A percentile compares a stretch with the other conserved stretches of the same genome.
phyloP scores from a whole-genome alignment of 2,329 filamentous ascomycete species.

The Mycosphaerelloides madeirae region DNA sequence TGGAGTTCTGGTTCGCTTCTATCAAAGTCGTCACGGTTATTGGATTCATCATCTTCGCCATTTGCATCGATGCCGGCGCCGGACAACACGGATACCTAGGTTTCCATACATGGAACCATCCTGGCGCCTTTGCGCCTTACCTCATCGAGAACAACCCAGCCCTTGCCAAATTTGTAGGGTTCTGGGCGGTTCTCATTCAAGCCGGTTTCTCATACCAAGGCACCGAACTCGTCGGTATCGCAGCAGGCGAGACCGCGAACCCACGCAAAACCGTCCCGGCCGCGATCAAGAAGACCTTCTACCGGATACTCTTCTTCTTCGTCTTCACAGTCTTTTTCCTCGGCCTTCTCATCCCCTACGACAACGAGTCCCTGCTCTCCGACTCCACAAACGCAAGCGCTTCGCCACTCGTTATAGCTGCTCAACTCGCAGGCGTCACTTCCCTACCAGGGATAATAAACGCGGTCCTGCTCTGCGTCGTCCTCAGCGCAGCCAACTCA shows the following conservation, averaged over 20 bases:
- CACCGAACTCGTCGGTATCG: constrained; percentile 51
- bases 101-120: constrained; percentile 46
- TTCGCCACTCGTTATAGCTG: constrained; percentile 64
- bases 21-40: constrained; percentile 51
- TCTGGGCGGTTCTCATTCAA: constrained; percentile 54
- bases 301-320: constrained; percentile 35
- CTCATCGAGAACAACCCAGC: constrained; percentile 24
- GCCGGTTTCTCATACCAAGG: constrained; percentile 56
- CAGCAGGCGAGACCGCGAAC: constrained; percentile 49
- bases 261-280: constrained; percentile 44
- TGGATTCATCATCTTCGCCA: constrained; percentile 41
- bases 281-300: constrained; percentile 36
- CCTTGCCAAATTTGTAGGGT: constrained; percentile 39
- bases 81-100: constrained; percentile 56
- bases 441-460: constrained; percentile 64
- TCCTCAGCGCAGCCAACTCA: constrained; percentile 65
- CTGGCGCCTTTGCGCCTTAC: constrained; percentile 37
- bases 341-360: constrained; percentile 32
- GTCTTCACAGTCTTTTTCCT: constrained; percentile 35
- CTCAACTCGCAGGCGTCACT: constrained; percentile 55
- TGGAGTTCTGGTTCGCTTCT: constrained; percentile 51
- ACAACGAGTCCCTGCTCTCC: constrained; percentile 35
- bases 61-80: constrained; percentile 39
- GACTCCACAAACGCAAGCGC: constrained; percentile 43
- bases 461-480: constrained; percentile 63